Evolutionary conservation across 805 yeast species (phyloP), one percentile per base, ranked within the genome.

Genomic region (Candida anglica): DNA sequence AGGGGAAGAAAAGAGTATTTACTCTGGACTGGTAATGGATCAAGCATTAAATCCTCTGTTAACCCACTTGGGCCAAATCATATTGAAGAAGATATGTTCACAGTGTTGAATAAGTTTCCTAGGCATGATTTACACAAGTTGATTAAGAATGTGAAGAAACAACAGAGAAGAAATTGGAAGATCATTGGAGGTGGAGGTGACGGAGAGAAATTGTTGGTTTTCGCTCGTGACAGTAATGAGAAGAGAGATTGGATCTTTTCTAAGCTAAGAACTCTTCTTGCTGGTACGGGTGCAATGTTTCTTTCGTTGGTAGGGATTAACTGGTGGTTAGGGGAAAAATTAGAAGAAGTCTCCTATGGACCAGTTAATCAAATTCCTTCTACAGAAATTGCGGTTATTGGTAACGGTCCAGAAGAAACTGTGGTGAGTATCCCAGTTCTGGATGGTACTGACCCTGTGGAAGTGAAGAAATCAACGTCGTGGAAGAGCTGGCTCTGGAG

Each of bases 121-220:
- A 63, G 67, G 21, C 24, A 37, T 1, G 63, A 66, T 9, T 58
- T 70, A 27, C 61, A 56, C 16, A 32, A 42, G 11, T 59, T 61
- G 19, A 50, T 64, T 30, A 56, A 58, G 14, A 38, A 46, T 6
- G 54, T 79, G 6, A 63, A 60, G 30, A 63, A 54, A 38, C 56
- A 78, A 27, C 73, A 75, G 34, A 55, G 50, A 16, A 50, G 53
- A 15, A 65, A 65, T 9, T 81, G 82, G 83, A 63, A 56, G 36
- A 60, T 79, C n/a, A 58, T 77, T 21, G 85, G 79, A 3, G 69
- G 75, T 18, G 72, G 74, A 21, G 40, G 36, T 19, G 36, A 35
- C 7, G 30, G 37, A 19, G 40, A 38, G 36, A 37, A 44, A 25
- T 33, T 39, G 28, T 20, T 47, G 9, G 47, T 47, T 4, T 45